Percentiles rank a stretch among this genome's conserved stretches.
Evolutionary conservation across 495 filamentous ascomycete species (phyloP).

Genomic region (Talaromyces adpressus): DNA sequence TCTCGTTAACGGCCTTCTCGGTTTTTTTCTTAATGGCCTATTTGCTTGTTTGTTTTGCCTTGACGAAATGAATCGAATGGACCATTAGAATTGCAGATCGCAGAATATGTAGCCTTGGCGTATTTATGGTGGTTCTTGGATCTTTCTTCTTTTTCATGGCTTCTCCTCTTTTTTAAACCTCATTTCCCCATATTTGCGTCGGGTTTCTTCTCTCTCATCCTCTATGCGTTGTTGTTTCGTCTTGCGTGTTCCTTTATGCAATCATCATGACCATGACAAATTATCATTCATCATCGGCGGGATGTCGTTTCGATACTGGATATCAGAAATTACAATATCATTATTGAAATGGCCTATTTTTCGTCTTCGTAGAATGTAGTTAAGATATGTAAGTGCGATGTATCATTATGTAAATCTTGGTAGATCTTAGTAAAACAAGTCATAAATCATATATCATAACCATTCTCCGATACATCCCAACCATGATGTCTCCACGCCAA

Average conservation of each 20-base stretch:
- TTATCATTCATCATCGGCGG: constrained; percentile 37
- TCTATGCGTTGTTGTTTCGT: constrained; percentile 12
- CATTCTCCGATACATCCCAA: not conserved
- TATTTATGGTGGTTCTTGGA: constrained; percentile 6
- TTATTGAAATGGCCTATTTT: not conserved
- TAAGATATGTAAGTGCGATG: not conserved
- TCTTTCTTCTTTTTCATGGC: constrained; percentile 18
- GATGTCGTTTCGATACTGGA: constrained; percentile 20
- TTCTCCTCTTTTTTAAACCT: constrained; percentile 13
- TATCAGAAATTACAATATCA: not conserved
- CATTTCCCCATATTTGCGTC: constrained; percentile 15
- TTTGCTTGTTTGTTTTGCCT: constrained; percentile 27
- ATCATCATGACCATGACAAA: constrained; percentile 41
- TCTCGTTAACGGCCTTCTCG: constrained; percentile 11
- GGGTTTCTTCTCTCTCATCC: constrained; percentile 16
- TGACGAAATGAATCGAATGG: not conserved
- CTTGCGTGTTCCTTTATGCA: constrained; percentile 17
- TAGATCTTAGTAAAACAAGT: not conserved
- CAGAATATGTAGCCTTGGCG: constrained; percentile 19
- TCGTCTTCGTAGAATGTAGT: not conserved
- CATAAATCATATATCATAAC: not conserved
- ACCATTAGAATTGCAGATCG: constrained; percentile 32
- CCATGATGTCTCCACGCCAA: not conserved
- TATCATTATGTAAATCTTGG: not conserved
- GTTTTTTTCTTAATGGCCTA: constrained; percentile 18